Conservation (phyloP, 139 green algal species). For the Asterochloris erici region DNA sequence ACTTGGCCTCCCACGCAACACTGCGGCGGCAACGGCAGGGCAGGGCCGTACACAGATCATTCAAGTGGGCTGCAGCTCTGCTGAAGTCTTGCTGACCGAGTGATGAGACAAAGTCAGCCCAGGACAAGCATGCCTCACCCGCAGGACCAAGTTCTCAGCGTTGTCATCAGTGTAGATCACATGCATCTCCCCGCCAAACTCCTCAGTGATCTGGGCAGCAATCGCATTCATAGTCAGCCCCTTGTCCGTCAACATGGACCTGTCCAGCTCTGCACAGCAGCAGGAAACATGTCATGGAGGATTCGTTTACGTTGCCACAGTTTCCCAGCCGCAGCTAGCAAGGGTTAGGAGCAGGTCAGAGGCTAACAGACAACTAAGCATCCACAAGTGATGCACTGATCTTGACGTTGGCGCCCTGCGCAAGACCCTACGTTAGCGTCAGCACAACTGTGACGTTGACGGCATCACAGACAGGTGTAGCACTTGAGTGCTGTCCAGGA, state of each 20-base stretch:
- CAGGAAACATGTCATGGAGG: background rate
- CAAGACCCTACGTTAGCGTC: too few species aligned
- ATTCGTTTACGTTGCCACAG: background rate
- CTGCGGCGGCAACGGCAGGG: background rate
- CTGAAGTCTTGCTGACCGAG: background rate
- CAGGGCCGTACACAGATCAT: too few species aligned
- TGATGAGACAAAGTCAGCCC: background rate
- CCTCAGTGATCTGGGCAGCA: slow-evolving; percentile 69
- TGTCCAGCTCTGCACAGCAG: slow-evolving; percentile 52
- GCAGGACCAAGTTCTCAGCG: slow-evolving; percentile 88
- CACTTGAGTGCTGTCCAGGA: too few species aligned
- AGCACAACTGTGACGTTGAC: background rate
- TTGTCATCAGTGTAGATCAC: slow-evolving; percentile 98
- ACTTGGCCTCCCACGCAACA: background rate
- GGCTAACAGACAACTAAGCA: too few species aligned
- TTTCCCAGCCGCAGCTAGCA: too few species aligned
- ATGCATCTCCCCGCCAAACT: slow-evolving; percentile 90
- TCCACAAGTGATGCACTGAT: too few species aligned
- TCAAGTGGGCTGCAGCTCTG: too few species aligned
- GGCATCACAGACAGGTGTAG: background rate
- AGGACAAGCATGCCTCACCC: slow-evolving; percentile 39
- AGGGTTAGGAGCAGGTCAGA: too few species aligned
- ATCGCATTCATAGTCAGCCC: slow-evolving; percentile 77
- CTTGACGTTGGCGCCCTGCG: too few species aligned
- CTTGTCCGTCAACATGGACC: slow-evolving; percentile 95